Evolutionary conservation across 805 yeast species (phyloP).

Genomic region (Wickerhamomyces mucosus): DNA sequence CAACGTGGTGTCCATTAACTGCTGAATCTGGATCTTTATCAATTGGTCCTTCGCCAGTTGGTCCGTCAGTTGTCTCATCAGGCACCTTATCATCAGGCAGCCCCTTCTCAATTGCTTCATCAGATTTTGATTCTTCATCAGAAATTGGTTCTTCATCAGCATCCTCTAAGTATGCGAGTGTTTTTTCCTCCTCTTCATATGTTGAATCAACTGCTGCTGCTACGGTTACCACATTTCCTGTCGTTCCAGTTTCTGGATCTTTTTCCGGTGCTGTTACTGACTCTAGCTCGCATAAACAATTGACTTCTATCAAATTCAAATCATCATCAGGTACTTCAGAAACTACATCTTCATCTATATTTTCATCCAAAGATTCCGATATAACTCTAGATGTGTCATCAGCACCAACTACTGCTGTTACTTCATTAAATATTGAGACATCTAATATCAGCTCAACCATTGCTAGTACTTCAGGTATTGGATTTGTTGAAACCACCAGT

Average conservation of each 20-base stretch:
- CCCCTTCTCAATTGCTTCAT: no score
- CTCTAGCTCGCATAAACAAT: no score
- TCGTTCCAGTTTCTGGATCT: constrained; percentile 19
- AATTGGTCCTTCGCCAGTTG: background rate
- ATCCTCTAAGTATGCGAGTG: background rate
- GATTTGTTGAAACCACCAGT: no score
- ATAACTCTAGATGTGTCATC: no score
- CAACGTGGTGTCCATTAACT: constrained; percentile 17
- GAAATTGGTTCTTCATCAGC: background rate
- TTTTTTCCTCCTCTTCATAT: background rate
- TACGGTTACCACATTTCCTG: constrained; percentile 7
- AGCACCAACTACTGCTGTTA: background rate
- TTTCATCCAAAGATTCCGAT: no score
- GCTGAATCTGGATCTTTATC: background rate
- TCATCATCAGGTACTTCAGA: constrained; percentile 7
- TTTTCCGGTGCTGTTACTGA: no score
- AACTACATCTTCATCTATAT: no score
- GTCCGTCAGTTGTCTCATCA: background rate
- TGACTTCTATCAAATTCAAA: no score
- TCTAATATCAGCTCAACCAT: no score
- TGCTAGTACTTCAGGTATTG: no score
- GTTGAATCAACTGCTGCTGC: background rate
- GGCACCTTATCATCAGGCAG: no score
- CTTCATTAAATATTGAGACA: no score
- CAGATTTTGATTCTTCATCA: background rate